Percentiles rank a stretch among this genome's conserved stretches.
These are phyloP conservation scores for Penicillium paxilli DNA, from an alignment of 495 filamentous ascomycete genomes.

Conservation along the genomic window DNA sequence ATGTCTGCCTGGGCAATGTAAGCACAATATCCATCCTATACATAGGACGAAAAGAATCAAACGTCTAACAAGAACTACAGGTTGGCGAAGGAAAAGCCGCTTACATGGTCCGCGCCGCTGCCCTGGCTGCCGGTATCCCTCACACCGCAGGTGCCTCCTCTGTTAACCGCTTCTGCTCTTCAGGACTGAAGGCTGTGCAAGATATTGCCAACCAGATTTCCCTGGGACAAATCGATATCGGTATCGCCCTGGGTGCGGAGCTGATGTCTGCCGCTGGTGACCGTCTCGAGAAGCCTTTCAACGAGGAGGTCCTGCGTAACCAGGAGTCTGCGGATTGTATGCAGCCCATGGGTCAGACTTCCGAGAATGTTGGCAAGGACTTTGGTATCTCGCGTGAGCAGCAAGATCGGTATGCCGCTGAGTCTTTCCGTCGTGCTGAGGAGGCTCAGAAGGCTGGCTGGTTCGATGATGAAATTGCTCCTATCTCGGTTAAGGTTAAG, in stretches of 20 bases:
- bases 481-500: conserved; percentile 78
- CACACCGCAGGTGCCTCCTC: conserved; percentile 79
- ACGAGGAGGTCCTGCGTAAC: conserved; percentile 69
- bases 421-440: conserved; percentile 86
- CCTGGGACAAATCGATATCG: conserved; percentile 77
- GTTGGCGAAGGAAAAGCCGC: conserved; percentile 84
- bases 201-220: conserved; percentile 90
- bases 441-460: conserved; percentile 87
- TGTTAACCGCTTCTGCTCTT: conserved; percentile 96
- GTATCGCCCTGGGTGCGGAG: conserved; percentile 86
- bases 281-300: conserved; percentile 68
- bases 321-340: conserved; percentile 84
- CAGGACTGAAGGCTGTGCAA: conserved; percentile 90
- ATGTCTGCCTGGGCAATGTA: conserved; percentile 92
- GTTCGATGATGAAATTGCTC: conserved; percentile 93
- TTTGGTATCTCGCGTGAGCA: conserved; percentile 77
- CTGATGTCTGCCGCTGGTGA: conserved; percentile 76
- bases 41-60: neutral
- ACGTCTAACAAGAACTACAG: conserved; percentile 39
- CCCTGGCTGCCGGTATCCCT: conserved; percentile 90
- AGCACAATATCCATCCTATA: conserved; percentile 13
- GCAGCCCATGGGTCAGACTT: conserved; percentile 97
- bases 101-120: conserved; percentile 85
- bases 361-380: conserved; percentile 91
- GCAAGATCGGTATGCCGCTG: conserved; percentile 84